phyloP scores from a whole-genome alignment of 1,284 basidiomycete genomes.

The Chalciporus sp. region DNA sequence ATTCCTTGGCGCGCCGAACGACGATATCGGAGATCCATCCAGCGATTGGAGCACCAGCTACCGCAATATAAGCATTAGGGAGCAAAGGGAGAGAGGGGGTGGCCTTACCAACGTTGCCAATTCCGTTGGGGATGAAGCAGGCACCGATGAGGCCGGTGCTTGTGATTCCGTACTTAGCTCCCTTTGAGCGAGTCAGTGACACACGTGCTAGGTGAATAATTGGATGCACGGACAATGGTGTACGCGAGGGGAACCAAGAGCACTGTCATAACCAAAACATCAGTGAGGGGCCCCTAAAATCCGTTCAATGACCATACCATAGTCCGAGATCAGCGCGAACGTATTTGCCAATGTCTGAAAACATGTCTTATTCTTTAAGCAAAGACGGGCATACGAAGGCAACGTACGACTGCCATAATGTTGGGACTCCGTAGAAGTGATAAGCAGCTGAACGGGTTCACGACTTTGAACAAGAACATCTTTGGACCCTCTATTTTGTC shows the following conservation, averaged over 20 bases:
- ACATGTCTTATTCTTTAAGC: neutral
- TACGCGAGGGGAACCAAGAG: conserved; percentile 40
- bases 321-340: conserved; percentile 46
- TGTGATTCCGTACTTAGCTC: conserved; percentile 56
- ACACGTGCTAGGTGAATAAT: neutral
- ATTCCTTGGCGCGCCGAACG: conserved; percentile 47
- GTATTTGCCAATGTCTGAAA: conserved; percentile 44
- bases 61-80: neutral
- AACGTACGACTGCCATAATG: conserved; percentile 54
- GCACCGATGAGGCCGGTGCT: conserved; percentile 62
- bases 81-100: neutral
- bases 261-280: conserved; percentile 26
- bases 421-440: conserved; percentile 60
- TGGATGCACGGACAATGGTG: conserved; percentile 30
- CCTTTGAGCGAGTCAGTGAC: conserved; percentile 36
- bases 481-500: conserved; percentile 39
- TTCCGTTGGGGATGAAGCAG: conserved; percentile 60
- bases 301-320: conserved; percentile 34
- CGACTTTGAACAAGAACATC: conserved; percentile 47
- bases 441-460: conserved; percentile 60
- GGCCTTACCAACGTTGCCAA: conserved; percentile 60
- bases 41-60: conserved; percentile 55
- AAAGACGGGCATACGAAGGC: neutral
- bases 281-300: neutral
- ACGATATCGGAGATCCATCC: conserved; percentile 55